These are phyloP conservation scores for Chaetomiaceae sp. DNA, from an alignment of 2,329 filamentous ascomycete species.

Conservation along the genomic window DNA sequence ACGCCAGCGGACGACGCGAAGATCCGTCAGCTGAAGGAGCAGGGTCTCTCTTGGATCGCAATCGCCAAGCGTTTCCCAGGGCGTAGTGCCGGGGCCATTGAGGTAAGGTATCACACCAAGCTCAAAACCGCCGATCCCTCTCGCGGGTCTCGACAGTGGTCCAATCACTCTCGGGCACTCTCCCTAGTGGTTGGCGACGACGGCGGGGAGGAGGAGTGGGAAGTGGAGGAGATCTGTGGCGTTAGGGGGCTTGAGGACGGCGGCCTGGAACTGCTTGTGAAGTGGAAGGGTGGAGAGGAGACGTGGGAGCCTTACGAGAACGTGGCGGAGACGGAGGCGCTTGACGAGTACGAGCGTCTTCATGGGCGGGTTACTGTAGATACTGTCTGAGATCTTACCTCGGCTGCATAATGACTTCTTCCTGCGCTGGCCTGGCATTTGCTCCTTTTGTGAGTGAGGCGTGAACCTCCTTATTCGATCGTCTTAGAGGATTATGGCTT, in stretches of 20 bases:
- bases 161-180: neutral
- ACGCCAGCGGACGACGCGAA: neutral
- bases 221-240: neutral
- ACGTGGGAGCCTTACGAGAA: neutral
- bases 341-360: neutral
- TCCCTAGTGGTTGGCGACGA: neutral
- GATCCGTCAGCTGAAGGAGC: conserved; percentile 6
- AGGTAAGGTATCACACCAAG: conserved; percentile 1
- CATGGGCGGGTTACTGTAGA: neutral
- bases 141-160: neutral
- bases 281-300: neutral
- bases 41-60: conserved; percentile 3
- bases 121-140: neutral
- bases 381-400: neutral
- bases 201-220: neutral
- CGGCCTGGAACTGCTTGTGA: neutral
- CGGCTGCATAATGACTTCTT: too few relatives aligned
- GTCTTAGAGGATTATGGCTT: too few relatives aligned
- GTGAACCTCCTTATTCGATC: too few relatives aligned
- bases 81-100: neutral
- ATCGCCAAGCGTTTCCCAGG: conserved; percentile 7
- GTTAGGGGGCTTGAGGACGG: neutral
- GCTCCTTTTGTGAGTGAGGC: too few relatives aligned
- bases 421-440: too few relatives aligned
- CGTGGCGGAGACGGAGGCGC: neutral